These are phyloP conservation scores for Glutinoglossum americanum DNA, from an alignment of 495 filamentous ascomycete genomes.

Conservation along the genomic window DNA sequence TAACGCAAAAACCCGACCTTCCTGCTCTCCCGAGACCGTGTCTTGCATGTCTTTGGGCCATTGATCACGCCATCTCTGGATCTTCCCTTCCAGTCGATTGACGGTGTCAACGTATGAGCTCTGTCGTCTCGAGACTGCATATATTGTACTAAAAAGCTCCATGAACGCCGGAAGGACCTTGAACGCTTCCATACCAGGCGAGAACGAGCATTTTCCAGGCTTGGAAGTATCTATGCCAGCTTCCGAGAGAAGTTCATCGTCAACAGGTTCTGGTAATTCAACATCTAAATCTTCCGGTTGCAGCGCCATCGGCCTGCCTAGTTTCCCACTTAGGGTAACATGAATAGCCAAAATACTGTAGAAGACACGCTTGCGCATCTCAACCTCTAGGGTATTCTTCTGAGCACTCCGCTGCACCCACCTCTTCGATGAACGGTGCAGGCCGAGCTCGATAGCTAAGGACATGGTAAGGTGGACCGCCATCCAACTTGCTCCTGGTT, in stretches of 20 bases:
- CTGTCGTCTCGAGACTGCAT: constrained; percentile 35
- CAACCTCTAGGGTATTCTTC: constrained; percentile 34
- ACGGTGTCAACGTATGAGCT: constrained; percentile 40
- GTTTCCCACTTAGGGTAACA: constrained; percentile 43
- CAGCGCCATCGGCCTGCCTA: constrained; percentile 56
- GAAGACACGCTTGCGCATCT: constrained; percentile 57
- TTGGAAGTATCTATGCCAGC: constrained; percentile 24
- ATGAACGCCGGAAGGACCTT: constrained; percentile 38
- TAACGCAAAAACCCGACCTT: constrained; percentile 25
- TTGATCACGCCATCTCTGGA: constrained; percentile 31
- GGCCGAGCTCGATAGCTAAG: constrained; percentile 45
- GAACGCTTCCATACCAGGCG: constrained; percentile 38
- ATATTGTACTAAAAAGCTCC: constrained; percentile 51
- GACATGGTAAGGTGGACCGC: constrained; percentile 36
- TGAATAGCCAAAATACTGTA: constrained; percentile 44
- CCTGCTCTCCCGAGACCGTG: constrained; percentile 23
- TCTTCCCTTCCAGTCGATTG: constrained; percentile 34
- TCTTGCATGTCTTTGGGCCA: constrained; percentile 23
- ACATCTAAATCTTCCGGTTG: constrained; percentile 50
- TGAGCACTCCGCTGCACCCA: constrained; percentile 27
- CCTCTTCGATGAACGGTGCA: constrained; percentile 47
- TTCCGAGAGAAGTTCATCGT: constrained; percentile 41
- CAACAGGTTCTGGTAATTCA: constrained; percentile 44
- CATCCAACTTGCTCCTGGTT: constrained; percentile 49
- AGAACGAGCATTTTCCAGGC: constrained; percentile 37